Evolutionary conservation across 495 filamentous ascomycete species (phyloP), one percentile per base, ranked within the genome.

Genomic region (Penicillium turbatum): DNA sequence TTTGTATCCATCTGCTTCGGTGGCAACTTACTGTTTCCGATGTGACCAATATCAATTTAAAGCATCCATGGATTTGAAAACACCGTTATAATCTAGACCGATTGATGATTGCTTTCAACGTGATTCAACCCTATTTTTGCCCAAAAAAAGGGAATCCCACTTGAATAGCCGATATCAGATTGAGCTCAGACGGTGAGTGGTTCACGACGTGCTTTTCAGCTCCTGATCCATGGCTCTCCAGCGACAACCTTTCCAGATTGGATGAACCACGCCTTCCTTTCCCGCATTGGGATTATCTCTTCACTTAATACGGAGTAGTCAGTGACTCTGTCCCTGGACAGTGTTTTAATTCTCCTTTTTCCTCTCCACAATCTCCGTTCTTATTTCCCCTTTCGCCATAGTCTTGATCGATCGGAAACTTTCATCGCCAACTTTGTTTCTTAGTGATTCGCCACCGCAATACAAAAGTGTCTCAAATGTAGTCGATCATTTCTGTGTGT

Each of bases 371-470:
- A 53, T 53, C 34, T 29, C 36, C 31, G 16, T 29, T 13, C 19
- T 26, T 12, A 29, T 51, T 51, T 32, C 39, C 35, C 1, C n/a
- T 51, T 43, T 31, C 12, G 24, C 21, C 10, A 3, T 36, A 45
- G 27, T 15, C 11, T 26, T 38, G 34, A 35, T 48, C 16, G 15
- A 41, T 46, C 32, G 24, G 17, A 26, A 9, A 32, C 17, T 43
- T 51, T 51, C 16, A 15, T 32, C 9, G 8, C 16, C 35, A 16
- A 34, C 16, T 45, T 15, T 45, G 11, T 46, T 31, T 37, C 37
- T 19, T 17, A 29, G 9, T 42, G 53, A 47, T 60, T 60, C 45
- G 57, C 57, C 57, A 60, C 56, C 39, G 13, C 38, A 51, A 46
- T 53, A 43, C 38, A 49, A 49, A 49, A 49, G 15, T 43, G 38